Evolutionary conservation across 495 filamentous ascomycete species (phyloP), one percentile per base, ranked within the genome.

Genomic region (Saxophila tyrrhenica): DNA sequence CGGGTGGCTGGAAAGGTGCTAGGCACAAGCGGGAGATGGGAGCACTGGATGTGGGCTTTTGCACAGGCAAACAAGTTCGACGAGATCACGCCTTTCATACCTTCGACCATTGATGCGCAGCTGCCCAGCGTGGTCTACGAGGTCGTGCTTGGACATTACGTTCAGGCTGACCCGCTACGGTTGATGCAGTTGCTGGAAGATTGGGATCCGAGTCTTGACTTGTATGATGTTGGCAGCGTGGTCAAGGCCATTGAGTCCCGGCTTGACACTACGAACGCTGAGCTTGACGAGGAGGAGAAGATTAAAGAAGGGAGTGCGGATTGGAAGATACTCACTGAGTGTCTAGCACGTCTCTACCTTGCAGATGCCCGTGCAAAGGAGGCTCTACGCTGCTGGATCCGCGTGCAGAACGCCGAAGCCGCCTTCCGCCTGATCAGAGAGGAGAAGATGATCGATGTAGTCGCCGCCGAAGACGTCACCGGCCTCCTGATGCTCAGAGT

Each of bases 1-100:
- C 73, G 80, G 55, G 72, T 88, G 13, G 90, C 87, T 58, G 83
- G 82, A 1, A 86, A 85, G 61, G 89, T 96, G 11, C 70, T 96
- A 0, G 77, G 80, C 38, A 85, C 80, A n/a, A 76, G 88, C 2
- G 69, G 81, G 44, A 75, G 84, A 58, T 97, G 94, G 94, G 90
- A 98, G 66, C 84, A 91, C 57, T 96, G 89, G 89, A 84, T 91
- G 9, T 89, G 83, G 81, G 80, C 75, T 0, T 98, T 98, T 64
- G 87, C 90, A 24, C 82, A 85, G 45, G 84, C 87, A 5, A 73
- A 84, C 54, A 89, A 84, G 62, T 83, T 89, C 56, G 85, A 95
- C 62, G 91, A 97, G 54, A 94, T 98, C 32, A 85, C 86, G 5
- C 75, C 83, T 22, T 82, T 84, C 59, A 86, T 98, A 19, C 92